Base-by-base conservation (phyloP, 176 grass and related monocot species). In the Oryza meyeriana region DNA sequence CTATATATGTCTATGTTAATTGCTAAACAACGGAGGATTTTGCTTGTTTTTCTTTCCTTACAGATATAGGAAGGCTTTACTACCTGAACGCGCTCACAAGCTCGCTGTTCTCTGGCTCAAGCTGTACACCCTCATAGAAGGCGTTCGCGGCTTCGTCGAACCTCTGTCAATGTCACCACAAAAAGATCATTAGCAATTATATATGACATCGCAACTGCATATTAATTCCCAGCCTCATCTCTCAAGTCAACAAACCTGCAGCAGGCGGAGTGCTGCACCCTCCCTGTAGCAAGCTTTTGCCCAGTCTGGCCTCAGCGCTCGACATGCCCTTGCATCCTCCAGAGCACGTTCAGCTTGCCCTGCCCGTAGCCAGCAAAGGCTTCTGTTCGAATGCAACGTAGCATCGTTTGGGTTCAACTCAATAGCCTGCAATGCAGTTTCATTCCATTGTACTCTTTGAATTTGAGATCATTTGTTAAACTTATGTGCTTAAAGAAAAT, bases 201-300 rank as follows among this genome's bases (percentile, higher is more conserved):
- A 26, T 61, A 61, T 69, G 36, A 2, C 8, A 4, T n/a, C 8
- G 1, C 22, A 58, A 24, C 8, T 10, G 52, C 22, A 10, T 24
- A 24, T 24, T 3, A 58, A 10, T 58, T 58, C 52, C 7, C 22
- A 58, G 24, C 4, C 4, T 4, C 12, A 67, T 32, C 30, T 50
- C 9, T 35, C 12, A 32, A 63, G 40, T 22, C 29, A 29, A 26
- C 66, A n/a, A 48, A 95, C 95, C 89, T 94, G 90, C 81, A 98
- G 81, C 38, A 98, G 61, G n/a, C 88, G 86, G 29, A 91, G 55
- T 0, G 90, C 95, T 1, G 95, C 82, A 0, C 92, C 92, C 87
- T 98, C 95, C 76, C 90, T 93, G 79, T 95, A 98, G 86, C 87
- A 95, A 79, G 90, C 92, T 85, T 98, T 95, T 3, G 87, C 83